These are phyloP conservation scores for Globisporangium parvum DNA, from an alignment of 352 stramenopile species.

Conservation along the genomic window DNA sequence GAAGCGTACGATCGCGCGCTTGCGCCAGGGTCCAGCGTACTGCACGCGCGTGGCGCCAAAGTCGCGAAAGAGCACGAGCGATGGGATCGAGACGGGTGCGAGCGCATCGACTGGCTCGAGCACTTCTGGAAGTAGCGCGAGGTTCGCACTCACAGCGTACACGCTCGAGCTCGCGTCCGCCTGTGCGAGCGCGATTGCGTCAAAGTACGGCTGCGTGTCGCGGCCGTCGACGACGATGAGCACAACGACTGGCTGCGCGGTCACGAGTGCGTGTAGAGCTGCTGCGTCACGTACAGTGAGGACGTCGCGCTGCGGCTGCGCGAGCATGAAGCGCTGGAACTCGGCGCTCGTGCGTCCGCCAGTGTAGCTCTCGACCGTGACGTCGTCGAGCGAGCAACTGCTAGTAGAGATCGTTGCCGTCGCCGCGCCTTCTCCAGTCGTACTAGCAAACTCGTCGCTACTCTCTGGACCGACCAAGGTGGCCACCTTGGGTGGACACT, in stretches of 20 bases:
- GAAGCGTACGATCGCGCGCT: slow-evolving; percentile 17
- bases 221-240: slow-evolving; percentile 26
- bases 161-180: slow-evolving; percentile 11
- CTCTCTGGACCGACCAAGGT: not conserved
- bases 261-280: slow-evolving; percentile 15
- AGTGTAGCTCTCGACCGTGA: slow-evolving; percentile 20
- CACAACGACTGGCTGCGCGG: slow-evolving; percentile 21
- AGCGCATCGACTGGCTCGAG: not conserved
- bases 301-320: slow-evolving; percentile 19
- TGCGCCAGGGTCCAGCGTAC: slow-evolving; percentile 21
- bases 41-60: slow-evolving; percentile 19
- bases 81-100: slow-evolving; percentile 5
- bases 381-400: slow-evolving; percentile 13
- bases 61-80: slow-evolving; percentile 25
- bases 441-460: not conserved
- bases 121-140: slow-evolving; percentile 12
- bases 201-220: slow-evolving; percentile 29
- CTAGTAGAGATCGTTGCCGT: not conserved
- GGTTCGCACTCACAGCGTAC: slow-evolving; percentile 22
- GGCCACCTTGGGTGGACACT: slow-evolving; percentile 13
- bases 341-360: slow-evolving; percentile 29
- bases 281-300: slow-evolving; percentile 8
- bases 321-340: slow-evolving; percentile 31
- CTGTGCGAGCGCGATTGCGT: slow-evolving; percentile 26
- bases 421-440: not conserved